phyloP scores from a whole-genome alignment of 2,329 filamentous ascomycete species.

The Neofusicoccum cordaticola region DNA sequence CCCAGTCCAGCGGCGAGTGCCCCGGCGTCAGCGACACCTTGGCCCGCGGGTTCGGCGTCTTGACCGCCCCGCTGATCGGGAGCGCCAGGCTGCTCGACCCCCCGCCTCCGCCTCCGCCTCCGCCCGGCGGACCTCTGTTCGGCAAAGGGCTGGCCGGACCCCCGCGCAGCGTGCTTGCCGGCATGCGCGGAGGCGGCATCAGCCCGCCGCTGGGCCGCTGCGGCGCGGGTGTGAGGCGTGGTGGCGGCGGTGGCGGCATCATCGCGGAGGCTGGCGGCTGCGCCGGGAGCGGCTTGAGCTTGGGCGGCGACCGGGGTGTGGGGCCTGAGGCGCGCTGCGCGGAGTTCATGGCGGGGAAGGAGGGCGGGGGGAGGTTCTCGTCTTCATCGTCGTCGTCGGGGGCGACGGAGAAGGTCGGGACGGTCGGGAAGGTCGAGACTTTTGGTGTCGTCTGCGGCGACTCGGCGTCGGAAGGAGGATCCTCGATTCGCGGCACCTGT shows the following conservation, averaged over 20 bases:
- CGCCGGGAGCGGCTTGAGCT: slow-evolving; percentile 9
- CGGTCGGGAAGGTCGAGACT: slow-evolving; percentile 6
- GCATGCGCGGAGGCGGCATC: slow-evolving; percentile 35
- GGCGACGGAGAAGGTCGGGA: slow-evolving; percentile 36
- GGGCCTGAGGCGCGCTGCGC: slow-evolving; percentile 42
- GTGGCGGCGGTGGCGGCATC: slow-evolving; percentile 37
- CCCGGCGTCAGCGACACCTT: slow-evolving; percentile 84
- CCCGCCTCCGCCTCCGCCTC: slow-evolving; percentile 30
- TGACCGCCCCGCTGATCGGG: slow-evolving; percentile 26
- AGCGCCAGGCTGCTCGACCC: slow-evolving; percentile 39
- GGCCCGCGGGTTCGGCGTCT: slow-evolving; percentile 46
- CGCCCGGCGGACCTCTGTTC: slow-evolving; percentile 43
- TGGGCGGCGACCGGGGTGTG: neutral
- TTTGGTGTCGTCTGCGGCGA: slow-evolving; percentile 17
- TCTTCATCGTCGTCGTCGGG: slow-evolving; percentile 28
- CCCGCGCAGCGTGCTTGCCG: slow-evolving; percentile 35
- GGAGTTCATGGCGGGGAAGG: slow-evolving; percentile 46
- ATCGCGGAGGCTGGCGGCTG: slow-evolving; percentile 11
- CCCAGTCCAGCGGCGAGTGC: slow-evolving; percentile 95
- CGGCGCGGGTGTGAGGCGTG: slow-evolving; percentile 26
- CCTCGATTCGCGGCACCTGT: slow-evolving; percentile 19
- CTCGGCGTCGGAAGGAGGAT: slow-evolving; percentile 4
- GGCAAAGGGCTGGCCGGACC: slow-evolving; percentile 49
- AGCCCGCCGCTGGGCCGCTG: slow-evolving; percentile 17
- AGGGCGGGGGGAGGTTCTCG: slow-evolving; percentile 38